Evolutionary conservation across 2,329 filamentous ascomycete genomes (phyloP).

Genomic region (Aspergillus sclerotialis): DNA sequence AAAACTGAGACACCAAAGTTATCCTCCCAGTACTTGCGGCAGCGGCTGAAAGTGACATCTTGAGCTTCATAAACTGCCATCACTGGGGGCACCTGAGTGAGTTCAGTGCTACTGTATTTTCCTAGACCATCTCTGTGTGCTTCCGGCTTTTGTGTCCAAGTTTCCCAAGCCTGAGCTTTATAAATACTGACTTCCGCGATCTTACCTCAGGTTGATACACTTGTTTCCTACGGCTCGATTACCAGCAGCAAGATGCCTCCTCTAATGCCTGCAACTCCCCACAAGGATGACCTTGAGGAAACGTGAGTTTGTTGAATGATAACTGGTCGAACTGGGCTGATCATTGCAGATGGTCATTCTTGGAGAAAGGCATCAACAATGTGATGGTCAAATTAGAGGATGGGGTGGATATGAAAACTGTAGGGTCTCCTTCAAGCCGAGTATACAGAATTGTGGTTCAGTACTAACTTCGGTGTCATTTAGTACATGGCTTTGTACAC

Average conservation of each 20-base stretch:
- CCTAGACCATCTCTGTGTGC: neutral
- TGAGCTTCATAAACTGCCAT: neutral
- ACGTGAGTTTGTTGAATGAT: conserved; percentile 46
- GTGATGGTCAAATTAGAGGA: conserved; percentile 91
- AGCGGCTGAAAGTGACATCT: neutral
- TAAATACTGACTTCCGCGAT: too few relatives aligned
- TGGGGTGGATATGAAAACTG: conserved; percentile 87
- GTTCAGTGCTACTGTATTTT: too few relatives aligned
- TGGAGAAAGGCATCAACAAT: conserved; percentile 79
- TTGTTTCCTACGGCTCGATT: too few relatives aligned
- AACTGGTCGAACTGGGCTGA: conserved; percentile 10
- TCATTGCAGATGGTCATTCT: conserved; percentile 69
- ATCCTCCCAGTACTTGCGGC: neutral
- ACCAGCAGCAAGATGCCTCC: conserved; percentile 26
- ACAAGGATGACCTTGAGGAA: conserved; percentile 53
- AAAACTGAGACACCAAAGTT: neutral
- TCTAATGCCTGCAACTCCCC: conserved; percentile 39
- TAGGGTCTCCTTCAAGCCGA: conserved; percentile 34
- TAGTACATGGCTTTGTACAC: conserved; percentile 95
- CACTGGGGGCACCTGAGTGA: too few relatives aligned
- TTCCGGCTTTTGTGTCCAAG: neutral
- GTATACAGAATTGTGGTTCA: neutral
- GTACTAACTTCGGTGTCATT: neutral
- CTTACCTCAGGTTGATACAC: too few relatives aligned
- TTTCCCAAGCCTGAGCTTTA: too few relatives aligned